Percentiles rank a stretch among this genome's conserved stretches.
Conservation (phyloP, 129 eudicot species). For the Glebionis coronaria region DNA sequence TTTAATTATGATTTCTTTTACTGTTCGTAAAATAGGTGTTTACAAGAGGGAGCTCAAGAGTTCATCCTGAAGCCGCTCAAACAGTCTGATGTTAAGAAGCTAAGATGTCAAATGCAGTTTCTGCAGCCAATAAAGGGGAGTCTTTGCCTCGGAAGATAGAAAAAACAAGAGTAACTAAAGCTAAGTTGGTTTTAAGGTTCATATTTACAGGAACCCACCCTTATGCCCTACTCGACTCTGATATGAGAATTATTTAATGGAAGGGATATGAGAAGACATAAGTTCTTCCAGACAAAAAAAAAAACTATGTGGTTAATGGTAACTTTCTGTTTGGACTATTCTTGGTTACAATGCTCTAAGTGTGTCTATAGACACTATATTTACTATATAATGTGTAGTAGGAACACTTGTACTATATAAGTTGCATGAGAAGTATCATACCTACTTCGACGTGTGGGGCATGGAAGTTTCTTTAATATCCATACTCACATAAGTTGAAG, state of each 20-base stretch:
- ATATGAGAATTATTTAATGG: slow-evolving; percentile 9
- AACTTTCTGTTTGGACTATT: neutral
- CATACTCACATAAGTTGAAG: slow-evolving; percentile 40
- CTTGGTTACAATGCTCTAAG: slow-evolving; percentile 3
- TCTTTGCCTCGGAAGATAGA: slow-evolving; percentile 40
- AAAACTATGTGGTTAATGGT: slow-evolving; percentile 8
- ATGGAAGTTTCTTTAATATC: slow-evolving; percentile 32
- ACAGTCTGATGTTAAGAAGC: slow-evolving; percentile 61
- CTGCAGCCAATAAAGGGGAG: slow-evolving; percentile 34
- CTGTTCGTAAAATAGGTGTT: slow-evolving; percentile 48
- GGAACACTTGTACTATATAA: neutral
- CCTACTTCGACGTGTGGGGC: slow-evolving; percentile 30
- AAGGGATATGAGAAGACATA: neutral
- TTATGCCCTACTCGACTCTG: slow-evolving; percentile 2
- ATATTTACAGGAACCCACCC: neutral
- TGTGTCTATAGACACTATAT: slow-evolving; percentile 1
- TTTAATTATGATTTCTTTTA: slow-evolving; percentile 2
- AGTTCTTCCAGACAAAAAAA: neutral
- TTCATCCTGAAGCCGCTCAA: slow-evolving; percentile 78
- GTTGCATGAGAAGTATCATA: slow-evolving; percentile 17
- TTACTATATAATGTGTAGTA: neutral
- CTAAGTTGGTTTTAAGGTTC: neutral
- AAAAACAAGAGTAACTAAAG: neutral
- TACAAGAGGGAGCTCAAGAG: slow-evolving; percentile 77
- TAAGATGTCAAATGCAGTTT: slow-evolving; percentile 51